Evolutionary conservation across 257 asterid genomes (phyloP).

Genomic region (Lavandula angustifolia): DNA sequence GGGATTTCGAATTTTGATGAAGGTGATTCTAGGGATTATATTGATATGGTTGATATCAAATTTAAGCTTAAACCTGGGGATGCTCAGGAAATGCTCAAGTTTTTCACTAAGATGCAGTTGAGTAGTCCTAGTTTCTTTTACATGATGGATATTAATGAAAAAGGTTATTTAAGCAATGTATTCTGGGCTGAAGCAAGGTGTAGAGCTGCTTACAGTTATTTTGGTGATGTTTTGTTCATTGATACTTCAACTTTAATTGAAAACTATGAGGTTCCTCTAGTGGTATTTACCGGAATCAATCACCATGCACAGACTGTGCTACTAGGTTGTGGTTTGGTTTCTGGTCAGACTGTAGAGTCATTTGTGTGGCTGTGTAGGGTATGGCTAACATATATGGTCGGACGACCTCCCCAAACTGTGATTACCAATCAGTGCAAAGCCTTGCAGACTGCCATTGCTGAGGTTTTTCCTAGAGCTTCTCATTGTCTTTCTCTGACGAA

Average conservation of each 20-base stretch:
- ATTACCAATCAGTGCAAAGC: constrained; percentile 37
- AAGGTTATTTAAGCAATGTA: constrained; percentile 51
- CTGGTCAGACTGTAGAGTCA: constrained; percentile 46
- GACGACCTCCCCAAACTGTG: constrained; percentile 55
- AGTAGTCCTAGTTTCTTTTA: constrained; percentile 55
- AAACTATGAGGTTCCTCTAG: constrained; percentile 55
- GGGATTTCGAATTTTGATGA: constrained; percentile 35
- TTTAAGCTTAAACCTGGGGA: constrained; percentile 56
- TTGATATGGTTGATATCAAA: constrained; percentile 36
- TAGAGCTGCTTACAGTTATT: constrained; percentile 53
- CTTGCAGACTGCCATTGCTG: constrained; percentile 50
- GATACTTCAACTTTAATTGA: constrained; percentile 43
- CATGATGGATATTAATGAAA: constrained; percentile 57
- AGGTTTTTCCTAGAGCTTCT: constrained; percentile 58
- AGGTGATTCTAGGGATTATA: constrained; percentile 28
- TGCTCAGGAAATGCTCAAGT: constrained; percentile 44
- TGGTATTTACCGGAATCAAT: constrained; percentile 53
- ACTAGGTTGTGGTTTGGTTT: constrained; percentile 62
- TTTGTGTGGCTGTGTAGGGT: constrained; percentile 60
- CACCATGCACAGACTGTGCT: constrained; percentile 55
- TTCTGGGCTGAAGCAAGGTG: constrained; percentile 58
- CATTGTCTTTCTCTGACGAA: constrained; percentile 46
- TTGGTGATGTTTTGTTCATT: constrained; percentile 48
- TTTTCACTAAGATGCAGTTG: constrained; percentile 55
- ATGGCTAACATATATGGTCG: constrained; percentile 67